Evolutionary conservation across 306 rosid species (phyloP), one percentile per base, ranked within the genome.

Genomic region (Calophaca sinica): DNA sequence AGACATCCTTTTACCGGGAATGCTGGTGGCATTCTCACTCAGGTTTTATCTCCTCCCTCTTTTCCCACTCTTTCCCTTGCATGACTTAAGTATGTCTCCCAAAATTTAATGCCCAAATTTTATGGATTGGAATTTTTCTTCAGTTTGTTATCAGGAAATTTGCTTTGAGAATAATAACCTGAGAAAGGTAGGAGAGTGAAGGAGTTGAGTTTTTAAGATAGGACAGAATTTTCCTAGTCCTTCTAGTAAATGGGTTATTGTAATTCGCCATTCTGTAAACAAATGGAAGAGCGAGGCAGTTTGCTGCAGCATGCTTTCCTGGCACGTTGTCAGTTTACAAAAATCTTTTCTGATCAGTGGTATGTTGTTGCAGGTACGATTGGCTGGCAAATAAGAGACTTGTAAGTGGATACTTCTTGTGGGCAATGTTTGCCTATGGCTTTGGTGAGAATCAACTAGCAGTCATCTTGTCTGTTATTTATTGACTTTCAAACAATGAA

Each of bases 391-490:
- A 89, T 58, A 92, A 87, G 86, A 86, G 11, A 66, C 84, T 92
- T 57, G 72, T 82, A 75, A 86, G 81, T 38, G 99, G 99, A 48
- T 96, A 96, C 88, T 96, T 96, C 85, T 83, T 92, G 78, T 91
- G 98, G 96, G 91, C 97, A 81, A 90, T 92, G 88, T 70, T 90
- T 72, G 99, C 98, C 12, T 96, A 92, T 80, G 99, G 99, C 63
- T 92, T 91, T 62, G 99, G 98, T 96, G 80, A 82, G 86, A 52
- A 81, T 80, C 72, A 49, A 70, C 67, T 45, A 41, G 72, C 44
- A 59, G 36, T 59, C 48, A 52, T 72, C 51, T 39, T 65, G 36
- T 68, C 44, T 73, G n/a, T n/a, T n/a, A n/a, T 28, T 66, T 68
- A 2, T 54, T 64, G 13, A 57, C 49, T 41, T 55, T 31, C 44